Base-by-base conservation (phyloP, 164 flowering plant species). In the Stephania yunnanensis region DNA sequence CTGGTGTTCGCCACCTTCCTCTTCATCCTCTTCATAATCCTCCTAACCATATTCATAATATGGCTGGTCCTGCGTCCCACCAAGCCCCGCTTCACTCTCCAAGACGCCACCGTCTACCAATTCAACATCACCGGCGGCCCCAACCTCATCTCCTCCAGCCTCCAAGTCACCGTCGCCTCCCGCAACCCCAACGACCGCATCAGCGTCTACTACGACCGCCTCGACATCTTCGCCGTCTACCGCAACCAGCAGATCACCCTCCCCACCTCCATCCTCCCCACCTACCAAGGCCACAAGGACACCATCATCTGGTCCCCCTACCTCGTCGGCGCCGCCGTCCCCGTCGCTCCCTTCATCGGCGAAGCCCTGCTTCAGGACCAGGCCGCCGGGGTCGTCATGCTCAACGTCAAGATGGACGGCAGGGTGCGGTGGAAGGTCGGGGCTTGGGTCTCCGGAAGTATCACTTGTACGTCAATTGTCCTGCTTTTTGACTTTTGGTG, bases 101-200 rank as follows among this genome's bases (percentile, higher is more conserved):
- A 89, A 80, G 95, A 93, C 83, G 91, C 85, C 81, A 91, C 98
- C 44, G 86, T 91, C 72, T 89, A 82, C 87, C 82, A 80, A 80
- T 87, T 93, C 88, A 91, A 87, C 90, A 74, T 85, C 78, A 36
- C 73, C 97, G 7, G 13, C 79, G 25, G 42, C 4, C 85, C 92
- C 0, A 87, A 82, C 81, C 22, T 82, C 78, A 85, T 93, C 63
- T 81, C 90, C 71, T 78, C 92, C 79, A 80, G 66, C 77, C 50
- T 93, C 76, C 92, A 90, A 73, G 84, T 90, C 80, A 89, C 95
- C 68, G 29, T 93, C 71, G 73, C 77, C 19, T 82, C 95, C 36
- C 85, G 86, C 10, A 92, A 92, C 83, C 95, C 90, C 25, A 92
- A 91, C 77, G 83, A 79, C 77, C 79, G 78, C 45, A 84, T 90